Conservation (phyloP, 2,329 filamentous ascomycete genomes). For the Leptographium flavum region DNA sequence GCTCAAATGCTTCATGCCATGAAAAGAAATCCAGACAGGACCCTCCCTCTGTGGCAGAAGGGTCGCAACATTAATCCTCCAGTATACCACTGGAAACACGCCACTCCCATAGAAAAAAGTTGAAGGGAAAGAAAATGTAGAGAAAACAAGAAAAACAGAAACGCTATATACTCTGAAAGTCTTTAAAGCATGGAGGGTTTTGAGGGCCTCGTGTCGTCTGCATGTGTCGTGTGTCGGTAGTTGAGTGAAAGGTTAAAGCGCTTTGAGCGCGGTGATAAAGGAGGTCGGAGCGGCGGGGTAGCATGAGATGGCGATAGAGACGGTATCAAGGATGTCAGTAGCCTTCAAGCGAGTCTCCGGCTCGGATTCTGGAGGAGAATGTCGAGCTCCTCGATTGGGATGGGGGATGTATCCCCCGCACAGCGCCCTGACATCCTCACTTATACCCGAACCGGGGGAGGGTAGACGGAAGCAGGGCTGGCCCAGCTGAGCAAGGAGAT, state of each 20-base stretch:
- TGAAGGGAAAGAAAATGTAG: background rate
- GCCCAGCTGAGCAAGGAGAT: constrained; percentile 50
- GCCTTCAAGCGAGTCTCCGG: background rate
- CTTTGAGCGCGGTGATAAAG: background rate
- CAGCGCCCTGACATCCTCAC: background rate
- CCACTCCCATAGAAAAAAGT: background rate
- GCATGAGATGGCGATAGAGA: background rate
- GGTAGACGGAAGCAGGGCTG: too few species aligned
- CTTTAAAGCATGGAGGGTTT: background rate
- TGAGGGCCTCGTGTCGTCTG: background rate
- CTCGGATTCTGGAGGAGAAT: background rate
- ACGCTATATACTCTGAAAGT: constrained; percentile 7
- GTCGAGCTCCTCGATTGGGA: too few species aligned
- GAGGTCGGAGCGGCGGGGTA: background rate
- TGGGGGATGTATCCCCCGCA: background rate
- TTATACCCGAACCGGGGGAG: too few species aligned
- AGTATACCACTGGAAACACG: background rate
- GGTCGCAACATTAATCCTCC: background rate
- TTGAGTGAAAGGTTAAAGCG: background rate
- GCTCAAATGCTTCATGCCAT: background rate
- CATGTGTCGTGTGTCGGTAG: constrained; percentile 3
- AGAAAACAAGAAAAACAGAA: constrained; percentile 1
- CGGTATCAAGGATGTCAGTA: background rate
- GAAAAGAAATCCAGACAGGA: too few species aligned
- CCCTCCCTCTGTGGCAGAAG: too few species aligned